Evolutionary conservation across 2,329 filamentous ascomycete species (phyloP).

Genomic region (Bisporella sp.): DNA sequence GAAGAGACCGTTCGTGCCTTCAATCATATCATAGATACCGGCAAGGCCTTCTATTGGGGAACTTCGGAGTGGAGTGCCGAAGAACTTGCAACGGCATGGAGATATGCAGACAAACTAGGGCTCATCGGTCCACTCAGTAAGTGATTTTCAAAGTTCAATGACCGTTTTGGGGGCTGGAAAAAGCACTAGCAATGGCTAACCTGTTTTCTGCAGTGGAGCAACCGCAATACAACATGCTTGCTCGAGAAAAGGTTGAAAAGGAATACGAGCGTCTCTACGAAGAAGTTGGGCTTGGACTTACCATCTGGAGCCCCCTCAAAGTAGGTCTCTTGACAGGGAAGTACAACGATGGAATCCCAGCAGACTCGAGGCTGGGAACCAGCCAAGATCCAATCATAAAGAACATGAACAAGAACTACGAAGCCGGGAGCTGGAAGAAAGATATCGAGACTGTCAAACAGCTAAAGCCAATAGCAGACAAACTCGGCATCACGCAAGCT

Average conservation of each 20-base stretch:
- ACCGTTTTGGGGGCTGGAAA: no score
- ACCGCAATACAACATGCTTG: conserved; percentile 59
- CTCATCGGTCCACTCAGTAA: conserved; percentile 50
- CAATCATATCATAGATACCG: conserved; percentile 61
- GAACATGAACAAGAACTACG: conserved; percentile 34
- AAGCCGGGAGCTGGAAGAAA: conserved; percentile 44
- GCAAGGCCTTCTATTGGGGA: conserved; percentile 66
- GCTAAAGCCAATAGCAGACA: conserved; percentile 56
- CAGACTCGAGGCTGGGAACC: conserved; percentile 50
- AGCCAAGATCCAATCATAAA: conserved; percentile 44
- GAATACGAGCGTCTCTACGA: conserved; percentile 56
- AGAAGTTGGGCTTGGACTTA: conserved; percentile 53
- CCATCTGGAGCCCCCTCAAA: conserved; percentile 55
- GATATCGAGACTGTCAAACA: conserved; percentile 53
- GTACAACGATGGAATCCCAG: conserved; percentile 57
- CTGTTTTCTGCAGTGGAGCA: conserved; percentile 42
- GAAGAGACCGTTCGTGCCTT: conserved; percentile 65
- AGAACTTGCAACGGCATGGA: conserved; percentile 57
- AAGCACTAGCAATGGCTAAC: no score
- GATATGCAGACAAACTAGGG: conserved; percentile 51
- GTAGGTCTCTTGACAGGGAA: conserved; percentile 58
- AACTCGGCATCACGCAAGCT: conserved; percentile 43
- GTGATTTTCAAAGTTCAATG: no score
- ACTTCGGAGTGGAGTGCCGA: conserved; percentile 62
- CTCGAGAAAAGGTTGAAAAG: conserved; percentile 53